phyloP scores from a whole-genome alignment of 805 yeast species.

The Candida silvicultrix region DNA sequence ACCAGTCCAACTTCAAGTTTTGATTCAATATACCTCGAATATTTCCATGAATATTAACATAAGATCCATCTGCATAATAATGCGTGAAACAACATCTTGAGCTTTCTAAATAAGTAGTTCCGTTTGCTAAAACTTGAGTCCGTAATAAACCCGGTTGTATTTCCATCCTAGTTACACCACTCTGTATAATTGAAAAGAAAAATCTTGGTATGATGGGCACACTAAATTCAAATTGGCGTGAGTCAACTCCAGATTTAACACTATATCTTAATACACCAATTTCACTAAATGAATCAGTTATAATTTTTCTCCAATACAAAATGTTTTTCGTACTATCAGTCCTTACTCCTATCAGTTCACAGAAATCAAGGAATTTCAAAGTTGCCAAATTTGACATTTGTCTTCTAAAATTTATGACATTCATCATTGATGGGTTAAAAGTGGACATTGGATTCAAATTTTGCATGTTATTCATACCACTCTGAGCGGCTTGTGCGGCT shows the following conservation, averaged over 20 bases:
- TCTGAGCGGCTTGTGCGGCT: background rate
- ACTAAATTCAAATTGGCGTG: slow-evolving; percentile 57
- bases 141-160: slow-evolving; percentile 40
- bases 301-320: slow-evolving; percentile 43
- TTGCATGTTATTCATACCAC: background rate
- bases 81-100: slow-evolving; percentile 41
- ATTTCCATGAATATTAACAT: slow-evolving; percentile 54
- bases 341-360: slow-evolving; percentile 38
- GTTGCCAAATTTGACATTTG: slow-evolving; percentile 44
- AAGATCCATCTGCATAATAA: slow-evolving; percentile 65
- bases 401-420: slow-evolving; percentile 25
- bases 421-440: slow-evolving; percentile 3
- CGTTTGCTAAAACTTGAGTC: slow-evolving; percentile 47
- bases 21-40: slow-evolving; percentile 57
- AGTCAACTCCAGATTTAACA: slow-evolving; percentile 38
- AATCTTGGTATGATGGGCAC: slow-evolving; percentile 60
- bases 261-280: slow-evolving; percentile 41
- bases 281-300: slow-evolving; percentile 47
- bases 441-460: background rate
- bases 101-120: slow-evolving; percentile 48
- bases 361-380: slow-evolving; percentile 41
- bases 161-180: slow-evolving; percentile 48
- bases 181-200: slow-evolving; percentile 43
- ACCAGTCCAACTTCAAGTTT: slow-evolving; percentile 61
- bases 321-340: slow-evolving; percentile 37